Conservation (phyloP, 768 basidiomycete species). For the Phanerochaete sordida region DNA sequence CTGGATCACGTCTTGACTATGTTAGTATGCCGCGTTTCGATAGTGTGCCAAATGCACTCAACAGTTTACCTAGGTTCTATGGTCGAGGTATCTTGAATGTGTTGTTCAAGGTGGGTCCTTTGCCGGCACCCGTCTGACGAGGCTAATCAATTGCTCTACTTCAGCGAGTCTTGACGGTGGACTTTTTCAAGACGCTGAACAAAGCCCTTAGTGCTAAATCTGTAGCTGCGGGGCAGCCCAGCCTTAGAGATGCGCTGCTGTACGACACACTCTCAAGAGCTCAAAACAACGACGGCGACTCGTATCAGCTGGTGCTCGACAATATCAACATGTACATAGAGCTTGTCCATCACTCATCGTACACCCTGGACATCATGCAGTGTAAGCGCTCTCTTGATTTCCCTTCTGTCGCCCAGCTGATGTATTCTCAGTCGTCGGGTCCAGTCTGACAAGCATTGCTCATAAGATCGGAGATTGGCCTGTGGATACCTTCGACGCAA, state of each 20-base stretch:
- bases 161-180: conserved; percentile 42
- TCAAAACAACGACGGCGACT: conserved; percentile 45
- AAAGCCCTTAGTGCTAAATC: conserved; percentile 40
- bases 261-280: conserved; percentile 50
- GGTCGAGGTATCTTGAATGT: conserved; percentile 53
- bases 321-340: conserved; percentile 60
- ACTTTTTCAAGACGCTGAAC: conserved; percentile 53
- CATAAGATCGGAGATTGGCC: conserved; percentile 57
- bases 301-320: conserved; percentile 49
- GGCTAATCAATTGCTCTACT: neutral
- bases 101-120: conserved; percentile 50
- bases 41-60: neutral
- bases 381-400: conserved; percentile 35
- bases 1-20: conserved; percentile 47
- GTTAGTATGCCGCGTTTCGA: conserved; percentile 28
- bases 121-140: conserved; percentile 2
- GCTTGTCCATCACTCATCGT: conserved; percentile 50
- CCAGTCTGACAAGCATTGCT: conserved; percentile 48
- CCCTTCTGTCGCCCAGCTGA: conserved; percentile 1
- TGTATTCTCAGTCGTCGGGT: conserved; percentile 46
- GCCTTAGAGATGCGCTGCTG: conserved; percentile 38
- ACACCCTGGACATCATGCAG: conserved; percentile 48
- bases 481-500: conserved; percentile 47
- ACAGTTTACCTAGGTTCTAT: conserved; percentile 40
- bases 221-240: conserved; percentile 10